Evolutionary conservation across 1,139 yeast genomes (phyloP), one percentile per base, ranked within the genome.

Genomic region (Yamadazyma kanchanaburiensis): DNA sequence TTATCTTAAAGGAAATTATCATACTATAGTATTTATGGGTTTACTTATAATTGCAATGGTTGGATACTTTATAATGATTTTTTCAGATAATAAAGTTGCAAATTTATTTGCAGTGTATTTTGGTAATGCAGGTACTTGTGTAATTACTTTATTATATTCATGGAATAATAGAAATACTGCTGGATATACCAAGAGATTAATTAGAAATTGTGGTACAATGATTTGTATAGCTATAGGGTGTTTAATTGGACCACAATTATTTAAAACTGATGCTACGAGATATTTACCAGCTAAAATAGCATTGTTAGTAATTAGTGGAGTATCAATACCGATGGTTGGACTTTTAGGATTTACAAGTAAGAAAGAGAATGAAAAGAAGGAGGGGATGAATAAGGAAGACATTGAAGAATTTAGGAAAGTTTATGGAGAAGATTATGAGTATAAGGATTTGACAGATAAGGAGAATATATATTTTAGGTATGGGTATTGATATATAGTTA

Each of bases 231-330:
- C 68, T 3, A 39, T 59, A 11, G 68, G 64, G 1, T 48, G 58
- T 28, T 46, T 64, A 11, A 60, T 64, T 31, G 70, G 69, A 0
- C 70, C 70, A 1, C 70, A 64, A 38, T 35, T 63, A 17, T 63
- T 64, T 39, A 58, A 55, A 33, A 51, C 52, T 4, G 43, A 49
- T 22, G 46, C 46, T 8, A 55, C 63, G 3, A 31, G 48, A n/a
- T 64, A 62, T 38, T 42, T 44, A 7, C 58, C 65, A 2, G 71
- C 71, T 3, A 62, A 63, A 32, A 52, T 60, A 9, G 50, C 59
- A 2, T 49, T 64, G 25, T 47, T 64, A 28, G 55, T 53, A 3
- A 47, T 64, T 7, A 60, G 59, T 31, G 42, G 44, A 22, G 55
- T 44, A 4, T 54, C 63, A 19, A 48, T 64, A 9, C 68, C 69